Percentiles rank a stretch among this genome's conserved stretches.
Evolutionary conservation across 208 protist species (phyloP).

Genomic region (Herpetomonas samuelpessoai): DNA sequence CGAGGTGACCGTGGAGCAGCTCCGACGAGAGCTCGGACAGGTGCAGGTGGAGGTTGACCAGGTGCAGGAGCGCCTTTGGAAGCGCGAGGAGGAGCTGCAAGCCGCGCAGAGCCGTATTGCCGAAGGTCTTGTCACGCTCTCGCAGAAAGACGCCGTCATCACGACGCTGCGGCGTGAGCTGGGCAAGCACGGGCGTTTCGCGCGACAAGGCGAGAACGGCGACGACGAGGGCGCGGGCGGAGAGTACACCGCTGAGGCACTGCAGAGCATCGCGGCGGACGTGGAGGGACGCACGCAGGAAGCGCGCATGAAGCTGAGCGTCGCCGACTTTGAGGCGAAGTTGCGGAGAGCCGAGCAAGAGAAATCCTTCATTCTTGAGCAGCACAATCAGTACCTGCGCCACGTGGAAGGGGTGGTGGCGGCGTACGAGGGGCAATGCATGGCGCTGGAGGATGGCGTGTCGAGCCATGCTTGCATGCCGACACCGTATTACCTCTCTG

Average conservation of each 20-base stretch:
- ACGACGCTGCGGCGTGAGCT: slow-evolving; percentile 67
- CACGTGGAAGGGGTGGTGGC: slow-evolving; percentile 51
- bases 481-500: slow-evolving; percentile 40
- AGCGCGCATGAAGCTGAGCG: slow-evolving; percentile 64
- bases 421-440: slow-evolving; percentile 35
- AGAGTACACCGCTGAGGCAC: slow-evolving; percentile 51
- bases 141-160: slow-evolving; percentile 76
- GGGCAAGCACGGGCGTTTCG: slow-evolving; percentile 33
- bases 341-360: slow-evolving; percentile 46
- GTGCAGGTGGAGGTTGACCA: slow-evolving; percentile 46
- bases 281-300: slow-evolving; percentile 70
- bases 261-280: slow-evolving; percentile 62
- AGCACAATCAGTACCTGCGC: slow-evolving; percentile 73
- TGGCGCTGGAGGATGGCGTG: slow-evolving; percentile 59
- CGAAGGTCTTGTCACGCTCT: slow-evolving; percentile 65
- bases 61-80: slow-evolving; percentile 50
- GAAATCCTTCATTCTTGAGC: slow-evolving; percentile 56
- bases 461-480: slow-evolving; percentile 45
- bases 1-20: slow-evolving; percentile 66
- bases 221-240: slow-evolving; percentile 5
- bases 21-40: slow-evolving; percentile 52
- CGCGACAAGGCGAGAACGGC: slow-evolving; percentile 4
- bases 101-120: slow-evolving; percentile 62
- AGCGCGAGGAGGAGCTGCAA: slow-evolving; percentile 69
- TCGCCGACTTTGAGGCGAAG: slow-evolving; percentile 58